Percentiles rank a stretch among this genome's conserved stretches.
Evolutionary conservation across 2,329 filamentous ascomycete genomes (phyloP).

Genomic region (Clonostachys sp.): DNA sequence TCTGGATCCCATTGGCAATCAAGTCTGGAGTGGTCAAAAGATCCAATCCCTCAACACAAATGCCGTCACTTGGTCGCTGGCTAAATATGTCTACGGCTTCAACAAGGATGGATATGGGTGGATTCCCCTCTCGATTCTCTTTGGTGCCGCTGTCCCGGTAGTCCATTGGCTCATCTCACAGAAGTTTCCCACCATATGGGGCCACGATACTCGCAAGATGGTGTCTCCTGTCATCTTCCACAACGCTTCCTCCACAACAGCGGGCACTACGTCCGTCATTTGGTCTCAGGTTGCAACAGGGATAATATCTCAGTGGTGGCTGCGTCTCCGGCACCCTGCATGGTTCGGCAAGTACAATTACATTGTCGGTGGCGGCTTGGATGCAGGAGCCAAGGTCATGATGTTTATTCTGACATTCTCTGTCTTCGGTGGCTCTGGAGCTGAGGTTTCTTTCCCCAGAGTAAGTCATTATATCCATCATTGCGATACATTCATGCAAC

Average conservation of each 20-base stretch:
- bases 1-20: constrained; percentile 28
- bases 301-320: constrained; percentile 20
- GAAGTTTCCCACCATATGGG: constrained; percentile 3
- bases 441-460: too few relatives aligned
- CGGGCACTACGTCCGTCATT: background rate
- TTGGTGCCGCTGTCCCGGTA: too few relatives aligned
- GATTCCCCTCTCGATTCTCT: too few relatives aligned
- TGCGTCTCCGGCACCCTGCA: constrained; percentile 12
- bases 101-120: too few relatives aligned
- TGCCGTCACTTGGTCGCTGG: constrained; percentile 16
- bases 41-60: constrained; percentile 39
- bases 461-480: too few relatives aligned
- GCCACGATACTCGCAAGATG: constrained; percentile 16
- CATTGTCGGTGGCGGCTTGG: too few relatives aligned
- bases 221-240: constrained; percentile 34
- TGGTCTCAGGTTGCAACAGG: constrained; percentile 21
- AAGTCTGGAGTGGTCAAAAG: constrained; percentile 38
- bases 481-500: too few relatives aligned
- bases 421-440: too few relatives aligned
- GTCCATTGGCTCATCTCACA: background rate
- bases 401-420: too few relatives aligned
- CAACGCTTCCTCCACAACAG: constrained; percentile 18
- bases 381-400: too few relatives aligned
- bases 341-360: constrained; percentile 17
- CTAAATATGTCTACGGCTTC: constrained; percentile 10